A percentile compares a stretch with the other conserved stretches of the same genome.
These are phyloP conservation scores for Eimeria sp. DNA, from an alignment of 169 alveolate genomes.

Conservation along the genomic window DNA sequence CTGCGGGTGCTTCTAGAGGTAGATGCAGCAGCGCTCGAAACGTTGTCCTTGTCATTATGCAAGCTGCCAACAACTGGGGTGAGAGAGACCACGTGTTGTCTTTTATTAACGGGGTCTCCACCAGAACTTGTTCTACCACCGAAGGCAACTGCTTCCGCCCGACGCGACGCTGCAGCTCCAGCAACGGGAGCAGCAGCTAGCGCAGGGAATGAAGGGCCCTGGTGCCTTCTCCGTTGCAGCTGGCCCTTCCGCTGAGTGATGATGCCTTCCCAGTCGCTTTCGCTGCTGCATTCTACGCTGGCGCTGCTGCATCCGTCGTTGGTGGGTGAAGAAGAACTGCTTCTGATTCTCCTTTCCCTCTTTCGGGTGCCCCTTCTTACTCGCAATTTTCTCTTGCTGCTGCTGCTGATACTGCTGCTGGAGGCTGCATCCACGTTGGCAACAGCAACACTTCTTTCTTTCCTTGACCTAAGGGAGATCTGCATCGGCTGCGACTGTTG, in stretches of 20 bases:
- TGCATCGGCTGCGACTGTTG: conserved; percentile 4
- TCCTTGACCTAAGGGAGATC: background rate
- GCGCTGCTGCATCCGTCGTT: conserved; percentile 39
- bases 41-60: background rate
- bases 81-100: background rate
- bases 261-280: conserved; percentile 65
- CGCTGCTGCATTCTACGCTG: conserved; percentile 51
- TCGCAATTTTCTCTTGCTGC: background rate
- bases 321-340: background rate
- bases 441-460: conserved; percentile 12
- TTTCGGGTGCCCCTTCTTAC: background rate
- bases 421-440: background rate
- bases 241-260: background rate
- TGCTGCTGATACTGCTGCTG: conserved; percentile 29
- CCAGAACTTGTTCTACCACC: background rate
- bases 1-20: conserved; percentile 10
- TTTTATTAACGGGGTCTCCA: background rate
- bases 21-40: conserved; percentile 1
- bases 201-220: background rate
- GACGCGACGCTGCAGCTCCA: conserved; percentile 9
- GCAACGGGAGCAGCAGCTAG: background rate
- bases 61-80: background rate
- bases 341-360: background rate
- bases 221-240: conserved; percentile 10
- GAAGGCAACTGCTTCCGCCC: background rate